Conservation (phyloP, 169 alveolate species). For the Babesia ovis region DNA sequence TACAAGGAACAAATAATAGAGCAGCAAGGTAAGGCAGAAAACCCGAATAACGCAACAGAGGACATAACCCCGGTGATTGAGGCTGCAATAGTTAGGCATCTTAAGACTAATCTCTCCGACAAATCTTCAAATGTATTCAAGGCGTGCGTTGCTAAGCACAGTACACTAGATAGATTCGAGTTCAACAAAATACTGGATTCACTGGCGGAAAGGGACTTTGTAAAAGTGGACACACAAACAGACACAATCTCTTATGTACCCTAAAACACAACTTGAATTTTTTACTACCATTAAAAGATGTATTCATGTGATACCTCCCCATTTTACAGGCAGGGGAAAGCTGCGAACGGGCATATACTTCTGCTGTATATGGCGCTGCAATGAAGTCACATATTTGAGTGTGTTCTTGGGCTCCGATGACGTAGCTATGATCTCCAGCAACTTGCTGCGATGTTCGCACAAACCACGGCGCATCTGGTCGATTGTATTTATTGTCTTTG, state of each 20-base stretch:
- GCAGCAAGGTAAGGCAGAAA: neutral
- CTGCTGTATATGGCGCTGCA: constrained; percentile 33
- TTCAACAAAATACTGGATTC: constrained; percentile 64
- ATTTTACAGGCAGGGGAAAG: constrained; percentile 23
- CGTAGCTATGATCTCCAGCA: constrained; percentile 53
- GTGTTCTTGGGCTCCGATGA: constrained; percentile 2
- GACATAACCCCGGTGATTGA: constrained; percentile 46
- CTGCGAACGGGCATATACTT: constrained; percentile 18
- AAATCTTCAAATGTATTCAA: constrained; percentile 43
- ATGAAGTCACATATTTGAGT: neutral
- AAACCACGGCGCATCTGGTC: neutral
- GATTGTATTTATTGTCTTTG: neutral
- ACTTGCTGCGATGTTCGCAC: constrained; percentile 35
- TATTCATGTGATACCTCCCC: neutral
- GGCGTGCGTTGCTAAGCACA: constrained; percentile 30
- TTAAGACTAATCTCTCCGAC: constrained; percentile 47
- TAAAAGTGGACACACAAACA: constrained; percentile 13
- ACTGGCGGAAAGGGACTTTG: constrained; percentile 45
- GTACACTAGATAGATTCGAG: constrained; percentile 36
- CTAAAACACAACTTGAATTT: neutral
- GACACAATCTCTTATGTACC: constrained; percentile 43
- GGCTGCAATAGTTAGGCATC: constrained; percentile 58
- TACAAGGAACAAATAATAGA: neutral
- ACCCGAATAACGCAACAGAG: constrained; percentile 4
- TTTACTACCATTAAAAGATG: neutral